Evolutionary conservation across 371 early-diverging fungal genomes (phyloP), one percentile per base, ranked within the genome.

Genomic region (Mucor sp.): DNA sequence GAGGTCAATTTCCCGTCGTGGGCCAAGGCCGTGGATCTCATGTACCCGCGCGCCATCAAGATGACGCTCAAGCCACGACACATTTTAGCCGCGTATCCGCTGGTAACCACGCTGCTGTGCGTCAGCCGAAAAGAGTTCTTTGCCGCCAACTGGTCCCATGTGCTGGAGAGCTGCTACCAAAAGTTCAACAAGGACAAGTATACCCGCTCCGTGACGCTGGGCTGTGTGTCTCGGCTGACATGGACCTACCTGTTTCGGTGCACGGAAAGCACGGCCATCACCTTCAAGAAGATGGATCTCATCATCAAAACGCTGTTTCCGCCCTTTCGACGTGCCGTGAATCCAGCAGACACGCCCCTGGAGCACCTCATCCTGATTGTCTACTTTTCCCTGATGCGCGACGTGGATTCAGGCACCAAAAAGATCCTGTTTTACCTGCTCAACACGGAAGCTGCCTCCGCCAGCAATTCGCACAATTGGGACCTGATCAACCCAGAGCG

Each of bases 201-300:
- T 63, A 81, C 89, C 41, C 87, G 92, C 4, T 79, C 81, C 23
- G 81, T 91, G 30, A 89, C 94, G 0, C 74, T 98, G 63, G 89
- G 89, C 7, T 95, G 94, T 63, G 76, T 97, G 0, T 83, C 90
- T 25, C 90, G 97, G 8, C 78, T 97, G 41, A 70, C 94, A 23
- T 99, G 99, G 99, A 94, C 95, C 3, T 97, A 95, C 67, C 74
- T 98, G 14, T 96, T 93, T 75, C 90, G 97, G 55, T 95, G 92
- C 68, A 84, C 85, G 5, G 96, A 95, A 62, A 79, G 91, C 35
- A 84, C 85, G 6, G 71, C 82, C 12, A 79, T 74, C 9, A 80
- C 88, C 0, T 81, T 85, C 33, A 89, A 89, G 63, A 79, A 85
- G 39, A 72, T 93, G 17, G 94, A 93, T 62, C 69, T 68, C 3